These are phyloP conservation scores for Hygrophila difformis DNA, from an alignment of 257 asterid genomes.

Conservation along the genomic window DNA sequence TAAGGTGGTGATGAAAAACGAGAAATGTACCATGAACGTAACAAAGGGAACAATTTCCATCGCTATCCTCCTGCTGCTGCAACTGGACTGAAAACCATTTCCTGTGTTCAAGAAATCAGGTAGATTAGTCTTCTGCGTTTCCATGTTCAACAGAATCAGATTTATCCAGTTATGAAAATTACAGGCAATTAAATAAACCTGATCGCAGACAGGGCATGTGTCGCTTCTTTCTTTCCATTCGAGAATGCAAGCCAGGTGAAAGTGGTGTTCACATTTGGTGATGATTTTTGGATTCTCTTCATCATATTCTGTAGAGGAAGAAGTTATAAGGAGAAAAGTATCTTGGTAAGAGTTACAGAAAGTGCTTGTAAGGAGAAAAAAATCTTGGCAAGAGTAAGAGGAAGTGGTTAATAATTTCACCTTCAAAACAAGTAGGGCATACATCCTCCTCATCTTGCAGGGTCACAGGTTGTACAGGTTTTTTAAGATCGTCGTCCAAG, in stretches of 20 bases:
- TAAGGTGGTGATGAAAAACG: slow-evolving; percentile 18
- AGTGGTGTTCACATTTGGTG: slow-evolving; percentile 86
- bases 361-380: slow-evolving; percentile 2
- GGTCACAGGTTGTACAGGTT: slow-evolving; percentile 31
- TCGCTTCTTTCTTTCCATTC: slow-evolving; percentile 99
- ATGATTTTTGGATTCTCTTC: slow-evolving; percentile 73
- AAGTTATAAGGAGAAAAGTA: slow-evolving; percentile 4
- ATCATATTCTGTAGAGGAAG: slow-evolving; percentile 63
- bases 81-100: slow-evolving; percentile 54
- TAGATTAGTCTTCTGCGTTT: slow-evolving; percentile 8
- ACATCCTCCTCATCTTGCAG: slow-evolving; percentile 63
- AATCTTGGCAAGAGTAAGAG: slow-evolving; percentile 3
- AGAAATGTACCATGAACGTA: slow-evolving; percentile 13
- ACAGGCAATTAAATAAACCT: slow-evolving; percentile 33
- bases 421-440: slow-evolving; percentile 96
- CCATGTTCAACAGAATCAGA: not conserved
- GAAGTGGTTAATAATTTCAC: slow-evolving; percentile 21
- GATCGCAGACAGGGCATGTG: slow-evolving; percentile 81
- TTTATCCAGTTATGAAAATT: not conserved
- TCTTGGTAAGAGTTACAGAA: slow-evolving; percentile 4
- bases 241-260: slow-evolving; percentile 84
- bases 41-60: slow-evolving; percentile 10
- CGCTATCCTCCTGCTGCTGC: slow-evolving; percentile 31
- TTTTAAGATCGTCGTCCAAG: slow-evolving; percentile 50
- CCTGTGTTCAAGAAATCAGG: slow-evolving; percentile 38